phyloP scores from a whole-genome alignment of 352 stramenopile genomes.

The Globisporangium ultimum region DNA sequence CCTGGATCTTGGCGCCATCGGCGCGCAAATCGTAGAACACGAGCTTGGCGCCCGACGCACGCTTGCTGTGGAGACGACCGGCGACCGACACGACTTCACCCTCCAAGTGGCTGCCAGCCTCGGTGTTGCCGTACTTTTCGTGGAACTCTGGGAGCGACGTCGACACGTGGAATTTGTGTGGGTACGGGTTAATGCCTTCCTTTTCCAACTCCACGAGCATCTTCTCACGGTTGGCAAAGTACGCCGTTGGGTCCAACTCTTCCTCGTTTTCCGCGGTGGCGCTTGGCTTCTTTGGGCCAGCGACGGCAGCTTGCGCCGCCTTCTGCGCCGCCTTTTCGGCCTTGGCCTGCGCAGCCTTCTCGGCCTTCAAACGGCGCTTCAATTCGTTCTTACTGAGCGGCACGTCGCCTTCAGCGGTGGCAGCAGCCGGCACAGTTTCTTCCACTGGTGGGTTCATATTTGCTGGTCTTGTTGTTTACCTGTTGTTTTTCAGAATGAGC shows the following conservation, averaged over 20 bases:
- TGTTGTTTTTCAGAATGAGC: neutral
- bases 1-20: slow-evolving; percentile 94
- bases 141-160: slow-evolving; percentile 94
- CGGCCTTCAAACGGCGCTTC: slow-evolving; percentile 96
- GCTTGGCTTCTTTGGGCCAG: slow-evolving; percentile 63
- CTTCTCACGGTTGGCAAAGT: slow-evolving; percentile 95
- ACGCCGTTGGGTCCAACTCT: slow-evolving; percentile 96
- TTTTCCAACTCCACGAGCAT: slow-evolving; percentile 89
- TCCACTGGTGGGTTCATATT: slow-evolving; percentile 17
- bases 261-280: slow-evolving; percentile 81
- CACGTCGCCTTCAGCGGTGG: slow-evolving; percentile 17
- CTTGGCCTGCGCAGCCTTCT: slow-evolving; percentile 93
- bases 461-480: too few relatives aligned
- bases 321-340: slow-evolving; percentile 90
- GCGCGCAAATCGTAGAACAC: slow-evolving; percentile 98
- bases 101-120: slow-evolving; percentile 81
- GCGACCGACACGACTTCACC: slow-evolving; percentile 90
- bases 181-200: slow-evolving; percentile 94
- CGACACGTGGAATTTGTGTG: slow-evolving; percentile 98
- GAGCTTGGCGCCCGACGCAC: slow-evolving; percentile 94
- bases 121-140: slow-evolving; percentile 71
- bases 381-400: slow-evolving; percentile 97
- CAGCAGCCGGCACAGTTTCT: slow-evolving; percentile 8
- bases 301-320: slow-evolving; percentile 52
- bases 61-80: slow-evolving; percentile 94